A percentile compares a stretch with the other conserved stretches of the same genome.
Evolutionary conservation across 805 yeast genomes (phyloP).

Genomic region (Komagataella phaffii): DNA sequence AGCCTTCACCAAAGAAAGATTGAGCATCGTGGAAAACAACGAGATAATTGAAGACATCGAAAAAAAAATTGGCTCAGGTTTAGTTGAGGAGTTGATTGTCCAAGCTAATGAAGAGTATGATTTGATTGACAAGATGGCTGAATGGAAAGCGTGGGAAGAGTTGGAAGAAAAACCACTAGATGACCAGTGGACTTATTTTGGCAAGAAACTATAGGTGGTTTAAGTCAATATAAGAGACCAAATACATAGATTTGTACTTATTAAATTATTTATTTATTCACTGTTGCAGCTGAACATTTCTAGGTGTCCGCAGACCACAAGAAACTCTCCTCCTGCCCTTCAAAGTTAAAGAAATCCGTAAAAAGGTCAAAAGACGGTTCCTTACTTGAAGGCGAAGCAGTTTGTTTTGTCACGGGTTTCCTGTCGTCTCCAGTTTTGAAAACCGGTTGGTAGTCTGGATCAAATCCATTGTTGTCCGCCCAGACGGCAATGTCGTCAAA

Average conservation of each 20-base stretch:
- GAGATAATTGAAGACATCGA: conserved; percentile 59
- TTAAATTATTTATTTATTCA: too few species aligned
- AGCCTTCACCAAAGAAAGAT: conserved; percentile 56
- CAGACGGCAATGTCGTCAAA: not conserved
- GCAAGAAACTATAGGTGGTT: conserved; percentile 34
- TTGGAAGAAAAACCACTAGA: conserved; percentile 66
- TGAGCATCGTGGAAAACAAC: conserved; percentile 47
- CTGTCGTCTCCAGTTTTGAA: not conserved
- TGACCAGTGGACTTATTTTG: conserved; percentile 79
- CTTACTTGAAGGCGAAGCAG: not conserved
- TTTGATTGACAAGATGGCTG: conserved; percentile 53
- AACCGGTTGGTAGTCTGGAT: not conserved
- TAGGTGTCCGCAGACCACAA: not conserved
- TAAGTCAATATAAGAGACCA: not conserved
- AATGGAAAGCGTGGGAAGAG: conserved; percentile 67
- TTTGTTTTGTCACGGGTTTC: not conserved
- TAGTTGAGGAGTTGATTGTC: conserved; percentile 68
- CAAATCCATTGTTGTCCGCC: not conserved
- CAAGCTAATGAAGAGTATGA: conserved; percentile 76
- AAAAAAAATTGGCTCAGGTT: conserved; percentile 63
- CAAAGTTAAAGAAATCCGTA: not conserved
- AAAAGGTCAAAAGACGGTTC: not conserved
- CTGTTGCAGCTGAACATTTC: not conserved
- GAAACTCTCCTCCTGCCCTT: not conserved
- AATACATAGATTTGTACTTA: not conserved